phyloP scores from a whole-genome alignment of 208 protist species.

The Leishmania arabica region DNA sequence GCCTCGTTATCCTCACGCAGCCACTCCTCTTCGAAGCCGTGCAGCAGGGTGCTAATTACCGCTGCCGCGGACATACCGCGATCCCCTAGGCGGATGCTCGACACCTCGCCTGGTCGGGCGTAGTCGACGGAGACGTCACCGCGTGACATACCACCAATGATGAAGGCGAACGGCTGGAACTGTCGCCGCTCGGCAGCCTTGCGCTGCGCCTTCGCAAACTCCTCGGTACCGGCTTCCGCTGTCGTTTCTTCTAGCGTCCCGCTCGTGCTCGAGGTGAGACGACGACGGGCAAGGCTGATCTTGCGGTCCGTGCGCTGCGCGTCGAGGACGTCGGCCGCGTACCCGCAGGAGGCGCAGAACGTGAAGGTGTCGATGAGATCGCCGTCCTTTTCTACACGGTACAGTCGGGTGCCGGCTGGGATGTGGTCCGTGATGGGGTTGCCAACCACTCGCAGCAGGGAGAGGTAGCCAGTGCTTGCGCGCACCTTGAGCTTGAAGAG shows the following conservation, averaged over 20 bases:
- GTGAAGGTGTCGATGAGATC: slow-evolving; percentile 70
- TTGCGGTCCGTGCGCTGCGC: slow-evolving; percentile 21
- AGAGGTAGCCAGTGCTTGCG: slow-evolving; percentile 82
- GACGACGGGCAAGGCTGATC: slow-evolving; percentile 30
- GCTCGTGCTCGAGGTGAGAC: slow-evolving; percentile 36
- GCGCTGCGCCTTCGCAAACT: slow-evolving; percentile 49
- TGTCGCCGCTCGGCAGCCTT: slow-evolving; percentile 38
- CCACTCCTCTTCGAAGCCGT: slow-evolving; percentile 88
- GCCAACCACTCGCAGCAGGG: slow-evolving; percentile 97
- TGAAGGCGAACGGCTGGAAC: slow-evolving; percentile 86
- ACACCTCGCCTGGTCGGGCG: slow-evolving; percentile 53
- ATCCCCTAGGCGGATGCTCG: slow-evolving; percentile 69
- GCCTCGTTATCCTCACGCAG: slow-evolving; percentile 82
- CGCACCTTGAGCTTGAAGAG: slow-evolving; percentile 98
- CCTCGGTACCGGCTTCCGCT: slow-evolving; percentile 32
- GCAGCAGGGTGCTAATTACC: slow-evolving; percentile 65
- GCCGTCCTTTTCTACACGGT: slow-evolving; percentile 87
- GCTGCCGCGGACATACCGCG: slow-evolving; percentile 87
- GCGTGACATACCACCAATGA: slow-evolving; percentile 87
- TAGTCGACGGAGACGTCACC: slow-evolving; percentile 82
- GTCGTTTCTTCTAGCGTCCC: slow-evolving; percentile 15
- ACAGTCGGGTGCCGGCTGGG: slow-evolving; percentile 80
- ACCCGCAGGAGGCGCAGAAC: slow-evolving; percentile 55
- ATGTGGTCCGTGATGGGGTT: slow-evolving; percentile 99
- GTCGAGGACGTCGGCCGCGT: slow-evolving; percentile 16